Conservation (phyloP, 1,284 basidiomycete species). For the Ceratobasidium sp. region DNA sequence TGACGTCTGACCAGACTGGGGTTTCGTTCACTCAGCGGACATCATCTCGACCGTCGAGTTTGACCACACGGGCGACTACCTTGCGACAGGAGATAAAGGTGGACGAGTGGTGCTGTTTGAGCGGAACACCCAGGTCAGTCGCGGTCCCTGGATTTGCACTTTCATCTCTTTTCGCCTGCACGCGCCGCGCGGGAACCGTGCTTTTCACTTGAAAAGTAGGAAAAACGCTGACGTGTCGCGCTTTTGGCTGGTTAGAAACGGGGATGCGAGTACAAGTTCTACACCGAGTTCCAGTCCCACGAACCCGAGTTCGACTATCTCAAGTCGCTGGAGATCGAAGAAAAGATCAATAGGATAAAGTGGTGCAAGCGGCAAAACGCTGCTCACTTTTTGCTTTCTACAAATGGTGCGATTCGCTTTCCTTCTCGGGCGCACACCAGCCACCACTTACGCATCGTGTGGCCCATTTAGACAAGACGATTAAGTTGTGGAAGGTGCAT, state of each 20-base stretch:
- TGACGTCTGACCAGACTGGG: slow-evolving; percentile 50
- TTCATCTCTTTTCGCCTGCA: slow-evolving; percentile 1
- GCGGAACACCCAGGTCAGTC: slow-evolving; percentile 92
- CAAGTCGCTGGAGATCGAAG: slow-evolving; percentile 99
- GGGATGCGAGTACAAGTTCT: slow-evolving; percentile 99
- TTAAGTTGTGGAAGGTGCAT: slow-evolving; percentile 99
- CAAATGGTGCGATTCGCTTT: slow-evolving; percentile 76
- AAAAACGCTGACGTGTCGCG: slow-evolving; percentile 19
- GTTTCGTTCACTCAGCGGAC: slow-evolving; percentile 71
- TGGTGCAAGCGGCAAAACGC: slow-evolving; percentile 99
- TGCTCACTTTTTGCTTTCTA: slow-evolving; percentile 96
- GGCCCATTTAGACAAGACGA: slow-evolving; percentile 88
- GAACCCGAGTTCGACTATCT: slow-evolving; percentile 99
- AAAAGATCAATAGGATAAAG: slow-evolving; percentile 99
- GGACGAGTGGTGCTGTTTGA: slow-evolving; percentile 99
- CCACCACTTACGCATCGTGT: slow-evolving; percentile 15
- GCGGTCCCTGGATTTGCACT: slow-evolving; percentile 8
- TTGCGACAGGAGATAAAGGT: slow-evolving; percentile 99
- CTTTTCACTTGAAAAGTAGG: neutral
- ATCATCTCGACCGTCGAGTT: slow-evolving; percentile 99
- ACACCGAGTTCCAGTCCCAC: slow-evolving; percentile 99
- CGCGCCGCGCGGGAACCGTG: neutral
- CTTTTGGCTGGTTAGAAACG: slow-evolving; percentile 77
- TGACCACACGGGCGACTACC: slow-evolving; percentile 98
- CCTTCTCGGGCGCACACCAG: slow-evolving; percentile 23